Evolutionary conservation across 2,329 filamentous ascomycete genomes (phyloP), one percentile per base, ranked within the genome.

Genomic region (Botryotinia convoluta): DNA sequence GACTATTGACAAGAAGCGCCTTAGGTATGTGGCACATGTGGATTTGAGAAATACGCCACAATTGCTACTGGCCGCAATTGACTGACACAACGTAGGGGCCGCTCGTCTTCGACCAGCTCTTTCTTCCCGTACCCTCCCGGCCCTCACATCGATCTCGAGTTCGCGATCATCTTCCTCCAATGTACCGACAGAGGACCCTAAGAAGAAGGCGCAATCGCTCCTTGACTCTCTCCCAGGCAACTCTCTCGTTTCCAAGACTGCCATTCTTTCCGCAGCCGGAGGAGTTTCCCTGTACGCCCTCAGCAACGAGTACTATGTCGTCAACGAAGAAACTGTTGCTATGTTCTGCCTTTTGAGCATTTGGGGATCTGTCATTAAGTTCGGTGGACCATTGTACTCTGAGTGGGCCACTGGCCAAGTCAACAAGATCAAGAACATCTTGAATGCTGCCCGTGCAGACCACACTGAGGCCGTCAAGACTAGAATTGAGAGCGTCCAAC

Each of bases 271-370:
- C 82, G 95, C 94, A 81, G 92, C 92, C 78, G 93, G 96, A 81
- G 95, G 93, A 86, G 85, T 97, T 80, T 95, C 93, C 81, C 89
- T 97, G 84, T 97, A 96, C 83, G 96, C 94, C 82, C 94, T 99
- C 86, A 97, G 93, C 91, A 99, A 97, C 87, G 96, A 99, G 90
- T 94, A 98, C 88, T 98, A 98, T 86, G 94, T 99, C 83, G 89
- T 99, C 86, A 99, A 99, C 87, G 96, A 99, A 89, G 96, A 99
- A 88, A 93, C 95, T 77, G 93, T 99, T 83, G 93, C 97, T 82
- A 93, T 93, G 78, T 90, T 99, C 86, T 96, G 93, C 84, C 88
- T 99, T 81, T 87, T 98, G 82, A 94, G 92, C 83, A 93, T 98
- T 83, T 99, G 97, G 92, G 92, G 88, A 82, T 94, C 91, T 76